Evolutionary conservation across 106 monocot species (phyloP), one percentile per base, ranked within the genome.

Genomic region (Dendrobium huoshanense): DNA sequence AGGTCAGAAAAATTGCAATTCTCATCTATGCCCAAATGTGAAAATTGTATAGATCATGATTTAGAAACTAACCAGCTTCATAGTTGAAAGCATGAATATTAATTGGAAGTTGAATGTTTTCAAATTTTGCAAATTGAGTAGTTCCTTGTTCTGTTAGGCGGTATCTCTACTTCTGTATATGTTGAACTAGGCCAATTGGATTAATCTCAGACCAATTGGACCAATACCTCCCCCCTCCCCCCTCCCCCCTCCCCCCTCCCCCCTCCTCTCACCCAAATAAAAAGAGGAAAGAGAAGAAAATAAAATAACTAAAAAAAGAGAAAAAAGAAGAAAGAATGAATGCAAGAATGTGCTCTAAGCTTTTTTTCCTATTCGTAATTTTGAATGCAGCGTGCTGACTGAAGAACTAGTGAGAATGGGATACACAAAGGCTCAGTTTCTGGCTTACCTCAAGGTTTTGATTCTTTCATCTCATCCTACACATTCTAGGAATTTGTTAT

Each of bases 381-480:
- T 37, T 70, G 31, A 70, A 70, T 70, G 27, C 70, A 70, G 70
- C 10, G 25, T 67, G 70, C 70, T 70, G 33, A 70, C 15, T 16
- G 37, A 70, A 37, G 70, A 33, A n/a, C 70, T 13, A 70, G 13
- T 11, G 70, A 37, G 70, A 37, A 70, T 70, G 70, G 70, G 70
- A 70, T 70, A 31, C 70, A 70, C 70, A 70, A 70, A 70, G 70
- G 17, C 2, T 70, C 70, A 70, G n/a, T 70, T 70, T 9, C 70
- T 70, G 9, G 70, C 17, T 37, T 15, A 37, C 37, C 70, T 70
- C 37, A 70, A 70, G 70, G 70, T 70, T 31, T 31, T 16, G 11
- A 20, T 70, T 70, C 70, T 37, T 4, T 22, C 7, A 65, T 25
- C 20, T 22, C 64, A 20, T 65, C 5, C 22, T 24, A 20, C 17